phyloP scores from a whole-genome alignment of 768 basidiomycete species.

The Boletales sp. region DNA sequence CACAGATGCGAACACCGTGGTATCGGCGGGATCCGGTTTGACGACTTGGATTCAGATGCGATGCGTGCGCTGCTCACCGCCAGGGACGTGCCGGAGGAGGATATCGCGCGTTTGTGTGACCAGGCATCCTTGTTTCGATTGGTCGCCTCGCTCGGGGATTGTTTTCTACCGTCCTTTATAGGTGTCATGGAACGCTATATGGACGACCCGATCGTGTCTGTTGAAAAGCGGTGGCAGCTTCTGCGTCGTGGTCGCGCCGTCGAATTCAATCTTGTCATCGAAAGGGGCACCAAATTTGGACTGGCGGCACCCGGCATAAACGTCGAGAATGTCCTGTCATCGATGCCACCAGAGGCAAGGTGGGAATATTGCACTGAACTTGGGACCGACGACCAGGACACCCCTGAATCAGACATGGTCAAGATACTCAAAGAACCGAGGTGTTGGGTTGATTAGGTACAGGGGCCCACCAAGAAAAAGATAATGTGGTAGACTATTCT shows the following conservation, averaged over 20 bases:
- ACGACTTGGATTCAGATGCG: constrained; percentile 40
- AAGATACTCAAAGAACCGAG: constrained; percentile 39
- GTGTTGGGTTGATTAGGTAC: constrained; percentile 10
- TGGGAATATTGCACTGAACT: constrained; percentile 68
- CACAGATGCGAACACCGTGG: constrained; percentile 52
- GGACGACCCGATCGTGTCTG: constrained; percentile 21
- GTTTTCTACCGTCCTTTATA: constrained; percentile 47
- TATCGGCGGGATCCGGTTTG: constrained; percentile 57
- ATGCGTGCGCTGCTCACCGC: constrained; percentile 23
- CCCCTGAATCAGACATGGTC: constrained; percentile 48
- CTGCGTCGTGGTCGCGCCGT: constrained; percentile 50
- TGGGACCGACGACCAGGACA: constrained; percentile 41
- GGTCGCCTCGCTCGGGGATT: constrained; percentile 38
- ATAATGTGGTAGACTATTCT: not conserved
- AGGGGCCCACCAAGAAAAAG: no score
- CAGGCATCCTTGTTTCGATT: constrained; percentile 43
- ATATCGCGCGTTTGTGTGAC: constrained; percentile 14
- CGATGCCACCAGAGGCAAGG: constrained; percentile 59
- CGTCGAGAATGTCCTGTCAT: constrained; percentile 64
- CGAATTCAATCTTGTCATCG: constrained; percentile 65
- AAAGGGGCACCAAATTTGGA: constrained; percentile 67
- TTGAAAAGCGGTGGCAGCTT: constrained; percentile 48
- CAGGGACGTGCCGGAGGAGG: not conserved
- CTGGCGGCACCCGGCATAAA: constrained; percentile 56
- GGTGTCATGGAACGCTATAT: constrained; percentile 40